Conservation (phyloP, 2,329 filamentous ascomycete genomes). For the Colletotrichum plurivorum region DNA sequence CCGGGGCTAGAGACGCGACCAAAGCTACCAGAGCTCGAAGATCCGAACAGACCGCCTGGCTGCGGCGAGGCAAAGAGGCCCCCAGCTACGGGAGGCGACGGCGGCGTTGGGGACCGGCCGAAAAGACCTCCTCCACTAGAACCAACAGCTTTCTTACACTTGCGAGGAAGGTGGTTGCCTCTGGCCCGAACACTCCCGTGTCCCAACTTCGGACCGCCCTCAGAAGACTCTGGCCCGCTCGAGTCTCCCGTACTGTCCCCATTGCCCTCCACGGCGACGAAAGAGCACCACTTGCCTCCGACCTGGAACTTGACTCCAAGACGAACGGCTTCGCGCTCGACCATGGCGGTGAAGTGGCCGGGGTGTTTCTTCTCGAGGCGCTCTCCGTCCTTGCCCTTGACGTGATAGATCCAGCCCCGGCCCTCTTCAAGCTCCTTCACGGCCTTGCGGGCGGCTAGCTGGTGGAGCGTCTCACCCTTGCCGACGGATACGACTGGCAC, state of each 20-base stretch:
- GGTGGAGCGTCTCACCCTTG: constrained; percentile 72
- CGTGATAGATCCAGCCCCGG: constrained; percentile 74
- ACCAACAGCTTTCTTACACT: too few species aligned
- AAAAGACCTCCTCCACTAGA: too few species aligned
- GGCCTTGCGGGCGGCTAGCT: constrained; percentile 78
- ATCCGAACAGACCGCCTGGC: too few species aligned
- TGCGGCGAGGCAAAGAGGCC: too few species aligned
- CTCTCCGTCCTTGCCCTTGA: constrained; percentile 62
- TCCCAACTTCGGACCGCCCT: too few species aligned
- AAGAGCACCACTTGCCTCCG: constrained; percentile 79
- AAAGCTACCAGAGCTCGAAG: too few species aligned
- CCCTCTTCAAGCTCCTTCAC: constrained; percentile 79
- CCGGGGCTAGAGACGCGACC: too few species aligned
- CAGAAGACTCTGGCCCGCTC: neutral
- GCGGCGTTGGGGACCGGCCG: too few species aligned
- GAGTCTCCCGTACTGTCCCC: neutral
- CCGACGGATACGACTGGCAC: constrained; percentile 69
- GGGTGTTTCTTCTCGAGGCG: constrained; percentile 62
- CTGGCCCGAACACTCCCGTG: too few species aligned
- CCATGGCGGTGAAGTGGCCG: constrained; percentile 70
- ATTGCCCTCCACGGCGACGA: constrained; percentile 74
- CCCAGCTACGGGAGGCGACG: too few species aligned
- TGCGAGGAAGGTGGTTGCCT: too few species aligned
- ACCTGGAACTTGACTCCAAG: constrained; percentile 78
- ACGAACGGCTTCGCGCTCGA: constrained; percentile 75